phyloP scores from a whole-genome alignment of 768 basidiomycete genomes.

The Tricholoma sp. region DNA sequence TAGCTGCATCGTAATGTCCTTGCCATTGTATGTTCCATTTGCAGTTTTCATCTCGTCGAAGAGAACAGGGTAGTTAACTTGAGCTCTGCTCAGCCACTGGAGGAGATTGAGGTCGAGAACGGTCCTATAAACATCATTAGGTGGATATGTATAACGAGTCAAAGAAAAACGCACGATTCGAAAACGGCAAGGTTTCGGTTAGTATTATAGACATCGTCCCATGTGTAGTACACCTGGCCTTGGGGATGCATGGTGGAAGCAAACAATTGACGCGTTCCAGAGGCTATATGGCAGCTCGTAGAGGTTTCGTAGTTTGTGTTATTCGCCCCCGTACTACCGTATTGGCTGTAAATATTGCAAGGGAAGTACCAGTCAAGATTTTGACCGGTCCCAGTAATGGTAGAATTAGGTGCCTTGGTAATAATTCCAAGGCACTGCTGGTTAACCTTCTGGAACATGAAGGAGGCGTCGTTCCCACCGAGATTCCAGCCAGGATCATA shows the following conservation, averaged over 20 bases:
- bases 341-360: slow-evolving; percentile 86
- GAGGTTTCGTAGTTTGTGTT: slow-evolving; percentile 57
- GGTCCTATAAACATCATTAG: slow-evolving; percentile 36
- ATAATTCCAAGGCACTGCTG: slow-evolving; percentile 77
- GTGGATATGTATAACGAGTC: neutral
- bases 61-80: slow-evolving; percentile 78
- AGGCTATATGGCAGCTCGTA: slow-evolving; percentile 69
- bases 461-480: slow-evolving; percentile 86
- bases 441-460: slow-evolving; percentile 93
- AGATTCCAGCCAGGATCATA: slow-evolving; percentile 71
- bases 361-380: slow-evolving; percentile 94
- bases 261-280: slow-evolving; percentile 49
- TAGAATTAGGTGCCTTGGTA: slow-evolving; percentile 62
- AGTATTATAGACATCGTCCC: slow-evolving; percentile 73
- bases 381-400: slow-evolving; percentile 59
- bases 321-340: slow-evolving; percentile 57
- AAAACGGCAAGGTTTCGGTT: slow-evolving; percentile 87
- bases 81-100: slow-evolving; percentile 73
- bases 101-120: slow-evolving; percentile 90
- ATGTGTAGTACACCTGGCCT: slow-evolving; percentile 92
- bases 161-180: slow-evolving; percentile 64
- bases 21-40: slow-evolving; percentile 71
- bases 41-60: slow-evolving; percentile 73
- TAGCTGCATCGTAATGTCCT: slow-evolving; percentile 86
- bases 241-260: slow-evolving; percentile 38